Percentiles rank a stretch among this genome's conserved stretches.
Conservation (phyloP, 2,329 filamentous ascomycete species). For the Polytolypa hystricis region DNA sequence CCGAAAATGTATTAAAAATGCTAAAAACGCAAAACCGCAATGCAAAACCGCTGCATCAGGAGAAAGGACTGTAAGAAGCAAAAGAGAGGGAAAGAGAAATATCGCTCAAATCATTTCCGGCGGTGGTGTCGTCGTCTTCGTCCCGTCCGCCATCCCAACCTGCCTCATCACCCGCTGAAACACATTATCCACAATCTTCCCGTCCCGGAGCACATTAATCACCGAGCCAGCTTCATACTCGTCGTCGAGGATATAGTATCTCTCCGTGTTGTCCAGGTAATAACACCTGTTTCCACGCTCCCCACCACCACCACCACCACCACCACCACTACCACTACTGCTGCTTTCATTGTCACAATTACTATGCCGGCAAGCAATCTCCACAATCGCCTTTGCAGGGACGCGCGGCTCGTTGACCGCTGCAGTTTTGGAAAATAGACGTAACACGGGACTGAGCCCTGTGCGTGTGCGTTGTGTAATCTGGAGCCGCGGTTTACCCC, state of each 20-base stretch:
- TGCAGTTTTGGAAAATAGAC: conserved; percentile 23
- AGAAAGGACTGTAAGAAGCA: too few relatives aligned
- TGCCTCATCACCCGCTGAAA: conserved; percentile 22
- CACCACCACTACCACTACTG: too few relatives aligned
- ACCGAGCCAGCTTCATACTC: conserved; percentile 29
- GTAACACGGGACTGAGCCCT: conserved; percentile 23
- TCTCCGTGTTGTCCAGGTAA: conserved; percentile 18
- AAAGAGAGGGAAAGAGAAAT: too few relatives aligned
- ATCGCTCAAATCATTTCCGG: too few relatives aligned
- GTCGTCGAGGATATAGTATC: conserved; percentile 24
- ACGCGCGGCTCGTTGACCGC: conserved; percentile 26
- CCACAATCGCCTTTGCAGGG: conserved; percentile 25
- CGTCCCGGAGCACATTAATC: conserved; percentile 20
- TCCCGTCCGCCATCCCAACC: conserved; percentile 14
- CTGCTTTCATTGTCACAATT: not conserved
- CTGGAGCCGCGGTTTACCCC: conserved; percentile 17
- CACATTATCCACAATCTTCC: conserved; percentile 18
- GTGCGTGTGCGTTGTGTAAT: conserved; percentile 23
- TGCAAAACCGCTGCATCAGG: too few relatives aligned
- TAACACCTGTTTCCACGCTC: too few relatives aligned
- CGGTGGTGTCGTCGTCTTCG: too few relatives aligned
- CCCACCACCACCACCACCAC: too few relatives aligned
- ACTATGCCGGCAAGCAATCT: conserved; percentile 27
- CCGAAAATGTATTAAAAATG: too few relatives aligned
- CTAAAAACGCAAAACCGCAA: too few relatives aligned